Conservation (phyloP, 331 rosid species). For the Acacia pycnantha region DNA sequence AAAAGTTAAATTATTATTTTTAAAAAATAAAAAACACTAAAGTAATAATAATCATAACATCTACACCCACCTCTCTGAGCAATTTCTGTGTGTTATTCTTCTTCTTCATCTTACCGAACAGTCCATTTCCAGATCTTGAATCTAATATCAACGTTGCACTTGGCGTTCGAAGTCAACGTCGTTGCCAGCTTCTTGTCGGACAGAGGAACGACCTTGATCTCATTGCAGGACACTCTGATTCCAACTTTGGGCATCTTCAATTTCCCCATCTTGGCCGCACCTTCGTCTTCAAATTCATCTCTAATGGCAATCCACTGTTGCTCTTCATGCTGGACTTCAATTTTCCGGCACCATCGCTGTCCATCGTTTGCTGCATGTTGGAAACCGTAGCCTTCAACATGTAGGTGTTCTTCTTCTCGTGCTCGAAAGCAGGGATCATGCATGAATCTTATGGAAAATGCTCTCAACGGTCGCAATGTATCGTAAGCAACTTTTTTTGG, state of each 20-base stretch:
- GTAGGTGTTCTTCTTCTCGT: slow-evolving; percentile 52
- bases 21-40: too few relatives aligned
- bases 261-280: slow-evolving; percentile 50
- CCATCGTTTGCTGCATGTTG: slow-evolving; percentile 27
- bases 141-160: slow-evolving; percentile 63
- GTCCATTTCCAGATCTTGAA: slow-evolving; percentile 98
- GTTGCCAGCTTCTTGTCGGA: slow-evolving; percentile 56
- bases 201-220: slow-evolving; percentile 50
- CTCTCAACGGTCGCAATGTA: too few relatives aligned
- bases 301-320: slow-evolving; percentile 49
- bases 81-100: background rate
- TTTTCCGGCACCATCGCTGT: slow-evolving; percentile 14
- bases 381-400: slow-evolving; percentile 36
- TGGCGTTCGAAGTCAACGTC: slow-evolving; percentile 52
- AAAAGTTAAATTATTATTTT: too few relatives aligned
- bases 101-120: slow-evolving; percentile 38
- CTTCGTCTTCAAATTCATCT: slow-evolving; percentile 47
- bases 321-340: slow-evolving; percentile 43
- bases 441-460: background rate
- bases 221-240: slow-evolving; percentile 62
- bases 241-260: slow-evolving; percentile 50
- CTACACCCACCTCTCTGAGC: slow-evolving; percentile 36
- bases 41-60: background rate
- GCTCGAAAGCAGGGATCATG: slow-evolving; percentile 49
- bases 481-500: too few relatives aligned